Evolutionary conservation across 2,329 filamentous ascomycete species (phyloP), one percentile per base, ranked within the genome.

Genomic region (Ophiostoma novo-ulmi): DNA sequence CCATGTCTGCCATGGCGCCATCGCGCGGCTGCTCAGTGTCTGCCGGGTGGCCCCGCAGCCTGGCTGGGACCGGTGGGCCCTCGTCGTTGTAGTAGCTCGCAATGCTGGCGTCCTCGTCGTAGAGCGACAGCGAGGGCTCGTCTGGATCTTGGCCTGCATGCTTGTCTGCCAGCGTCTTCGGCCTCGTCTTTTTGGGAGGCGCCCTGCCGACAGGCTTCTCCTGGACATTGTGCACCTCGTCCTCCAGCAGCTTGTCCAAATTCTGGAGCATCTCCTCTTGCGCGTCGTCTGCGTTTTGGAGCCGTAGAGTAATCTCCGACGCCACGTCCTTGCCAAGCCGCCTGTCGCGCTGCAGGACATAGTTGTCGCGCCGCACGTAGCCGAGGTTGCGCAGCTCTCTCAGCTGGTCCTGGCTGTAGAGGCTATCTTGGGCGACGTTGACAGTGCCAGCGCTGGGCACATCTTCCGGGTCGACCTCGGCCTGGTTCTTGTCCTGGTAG

Each of bases 271-370:
- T 6, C 20, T 38, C 63, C 36, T 65, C 63, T 5, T 65, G 8
- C 20, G 8, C 36, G 7, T 65, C 63, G 35, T 65, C 63, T 20
- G 8, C 63, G 20, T 39, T 65, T 20, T 39, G 35, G 20, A 65
- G 63, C 36, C 63, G 63, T 36, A 65, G n/a, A 5, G 63, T 65
- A 13, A 65, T 65, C 36, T 65, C 63, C 20, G 63, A 65, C 36
- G 63, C 63, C 35, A 65, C 11, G 8, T 39, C 36, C 35, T 65
- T 39, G 63, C 36, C 35, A 3, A 64, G 61, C 5, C 5, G 63
- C 63, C n/a, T 17, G 36, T 65, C 63, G 36, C 63, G 63, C 63
- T 39, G 63, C 63, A 65, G 63, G 10, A 39, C 63, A 20, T 65
- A 39, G 35, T 22, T 22, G 36, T 39, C 61, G 61, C 61, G 31